phyloP scores from a whole-genome alignment of 169 alveolate species.

The Eimeria zaria region DNA sequence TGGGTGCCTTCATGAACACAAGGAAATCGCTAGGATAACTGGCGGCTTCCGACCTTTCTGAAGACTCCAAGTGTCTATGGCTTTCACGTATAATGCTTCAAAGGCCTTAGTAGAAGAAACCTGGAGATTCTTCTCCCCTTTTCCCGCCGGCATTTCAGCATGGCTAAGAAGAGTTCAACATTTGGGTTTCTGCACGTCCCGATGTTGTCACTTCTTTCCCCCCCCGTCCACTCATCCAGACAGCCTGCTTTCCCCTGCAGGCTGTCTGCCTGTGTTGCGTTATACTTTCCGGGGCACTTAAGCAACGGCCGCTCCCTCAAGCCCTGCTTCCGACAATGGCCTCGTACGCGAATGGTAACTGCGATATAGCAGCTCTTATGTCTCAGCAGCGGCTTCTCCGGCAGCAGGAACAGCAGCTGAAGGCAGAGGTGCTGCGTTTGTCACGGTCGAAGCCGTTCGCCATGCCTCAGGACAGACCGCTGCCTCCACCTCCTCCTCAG shows the following conservation, averaged over 20 bases:
- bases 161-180: not conserved
- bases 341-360: not conserved
- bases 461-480: conserved; percentile 21
- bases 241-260: conserved; percentile 16
- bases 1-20: not conserved
- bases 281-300: not conserved
- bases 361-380: conserved; percentile 38
- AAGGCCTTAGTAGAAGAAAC: not conserved
- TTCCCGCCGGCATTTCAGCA: not conserved
- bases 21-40: not conserved
- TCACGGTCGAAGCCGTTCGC: not conserved
- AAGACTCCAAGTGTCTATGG: not conserved
- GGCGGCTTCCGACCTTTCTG: not conserved
- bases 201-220: not conserved
- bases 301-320: not conserved
- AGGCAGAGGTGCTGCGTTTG: conserved; percentile 33
- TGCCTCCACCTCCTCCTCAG: conserved; percentile 75
- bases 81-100: not conserved
- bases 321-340: not conserved
- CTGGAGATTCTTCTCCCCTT: not conserved
- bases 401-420: conserved; percentile 69
- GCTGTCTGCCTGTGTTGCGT: not conserved
- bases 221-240: not conserved
- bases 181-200: conserved; percentile 22
- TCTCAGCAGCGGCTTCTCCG: conserved; percentile 42